phyloP scores from a whole-genome alignment of 1,284 basidiomycete genomes.

The Boletus coffeatus region DNA sequence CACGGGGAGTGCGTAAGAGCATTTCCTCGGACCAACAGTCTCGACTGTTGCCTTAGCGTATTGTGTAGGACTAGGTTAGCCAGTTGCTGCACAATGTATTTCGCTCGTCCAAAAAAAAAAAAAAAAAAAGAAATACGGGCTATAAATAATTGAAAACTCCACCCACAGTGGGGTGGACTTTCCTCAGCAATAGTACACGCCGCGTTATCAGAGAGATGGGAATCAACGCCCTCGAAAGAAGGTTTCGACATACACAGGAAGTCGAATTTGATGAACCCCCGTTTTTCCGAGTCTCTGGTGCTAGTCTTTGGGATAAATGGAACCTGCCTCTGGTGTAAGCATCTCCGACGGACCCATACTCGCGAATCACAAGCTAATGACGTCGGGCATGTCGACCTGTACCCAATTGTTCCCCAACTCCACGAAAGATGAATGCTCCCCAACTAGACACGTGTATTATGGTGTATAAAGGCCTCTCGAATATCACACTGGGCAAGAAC shows the following conservation, averaged over 20 bases:
- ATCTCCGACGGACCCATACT: not conserved
- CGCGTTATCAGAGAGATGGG: not conserved
- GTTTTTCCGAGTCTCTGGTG: not conserved
- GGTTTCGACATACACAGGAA: not conserved
- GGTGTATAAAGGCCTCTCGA: not conserved
- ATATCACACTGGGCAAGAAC: not conserved
- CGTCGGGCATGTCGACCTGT: not conserved
- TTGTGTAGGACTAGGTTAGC: no score
- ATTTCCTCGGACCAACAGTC: no score
- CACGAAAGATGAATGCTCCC: not conserved
- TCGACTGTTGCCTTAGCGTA: no score
- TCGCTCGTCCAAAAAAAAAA: no score
- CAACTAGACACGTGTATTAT: not conserved
- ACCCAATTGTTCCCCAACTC: no score
- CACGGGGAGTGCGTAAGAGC: no score
- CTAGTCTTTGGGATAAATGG: not conserved
- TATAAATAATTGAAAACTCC: not conserved
- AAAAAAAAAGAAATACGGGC: not conserved
- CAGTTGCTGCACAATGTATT: no score
- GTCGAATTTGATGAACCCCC: not conserved
- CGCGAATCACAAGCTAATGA: not conserved
- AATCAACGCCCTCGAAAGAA: constrained; percentile 5
- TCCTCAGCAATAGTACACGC: not conserved
- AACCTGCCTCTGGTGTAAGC: not conserved
- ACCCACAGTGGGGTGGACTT: not conserved